These are phyloP conservation scores for Penicillium aurantiogriseum DNA, from an alignment of 2,329 filamentous ascomycete genomes.

Conservation along the genomic window DNA sequence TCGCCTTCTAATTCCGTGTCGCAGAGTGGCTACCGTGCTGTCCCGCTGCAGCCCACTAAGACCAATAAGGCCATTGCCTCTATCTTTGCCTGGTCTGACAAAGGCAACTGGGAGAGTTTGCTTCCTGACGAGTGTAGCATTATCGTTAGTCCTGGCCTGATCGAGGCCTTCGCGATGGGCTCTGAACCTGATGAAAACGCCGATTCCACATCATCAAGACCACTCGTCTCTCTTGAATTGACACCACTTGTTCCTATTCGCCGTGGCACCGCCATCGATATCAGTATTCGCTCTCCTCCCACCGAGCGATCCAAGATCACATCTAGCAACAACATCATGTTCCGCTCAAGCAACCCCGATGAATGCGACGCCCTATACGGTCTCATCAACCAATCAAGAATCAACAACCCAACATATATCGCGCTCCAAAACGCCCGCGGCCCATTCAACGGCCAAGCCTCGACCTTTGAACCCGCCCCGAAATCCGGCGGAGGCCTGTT, in stretches of 20 bases:
- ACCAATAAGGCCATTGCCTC: slow-evolving; percentile 58
- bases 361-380: slow-evolving; percentile 82
- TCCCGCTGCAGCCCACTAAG: slow-evolving; percentile 48
- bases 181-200: slow-evolving; percentile 30
- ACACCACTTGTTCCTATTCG: slow-evolving; percentile 88
- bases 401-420: slow-evolving; percentile 91
- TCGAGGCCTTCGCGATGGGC: slow-evolving; percentile 61
- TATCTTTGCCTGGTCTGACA: slow-evolving; percentile 64
- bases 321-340: slow-evolving; percentile 78
- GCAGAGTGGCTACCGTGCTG: slow-evolving; percentile 64
- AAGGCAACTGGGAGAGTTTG: slow-evolving; percentile 60
- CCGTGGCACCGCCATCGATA: slow-evolving; percentile 86
- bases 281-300: slow-evolving; percentile 87
- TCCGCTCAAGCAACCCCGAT: slow-evolving; percentile 72
- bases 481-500: slow-evolving; percentile 44
- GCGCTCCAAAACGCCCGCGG: slow-evolving; percentile 68
- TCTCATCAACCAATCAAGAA: slow-evolving; percentile 81
- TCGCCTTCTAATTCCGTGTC: slow-evolving; percentile 80
- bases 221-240: slow-evolving; percentile 72
- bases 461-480: slow-evolving; percentile 45
- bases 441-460: slow-evolving; percentile 55
- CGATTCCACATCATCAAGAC: slow-evolving; percentile 34
- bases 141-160: slow-evolving; percentile 62
- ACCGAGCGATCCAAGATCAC: slow-evolving; percentile 69
- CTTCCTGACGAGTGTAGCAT: slow-evolving; percentile 63